Base-by-base conservation (phyloP, 352 stramenopile genomes). In the Phytophthora pistaciae region DNA sequence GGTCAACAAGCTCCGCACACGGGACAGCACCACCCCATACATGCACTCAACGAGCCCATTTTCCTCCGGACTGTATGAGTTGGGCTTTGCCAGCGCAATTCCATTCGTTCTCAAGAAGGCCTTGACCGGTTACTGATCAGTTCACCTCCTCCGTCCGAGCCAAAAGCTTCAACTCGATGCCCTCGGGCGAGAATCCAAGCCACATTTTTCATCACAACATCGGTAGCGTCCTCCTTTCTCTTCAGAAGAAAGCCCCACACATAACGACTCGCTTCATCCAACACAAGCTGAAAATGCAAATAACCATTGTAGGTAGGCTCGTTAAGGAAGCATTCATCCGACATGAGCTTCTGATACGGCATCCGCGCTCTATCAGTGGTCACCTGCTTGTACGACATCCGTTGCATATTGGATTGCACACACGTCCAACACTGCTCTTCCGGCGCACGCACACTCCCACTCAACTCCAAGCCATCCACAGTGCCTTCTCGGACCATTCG, bases 241-340 rank as follows among this genome's bases (percentile, higher is more conserved):
- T 60, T 60, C 36, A 60, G 46, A n/a, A 60, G 55, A 60, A 60
- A 23, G 6, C 55, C 55, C 49, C 49, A 56, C 20, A 56, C 49
- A 13, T 56, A 60, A 18, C 20, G 36, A 16, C 33, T 49, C 27
- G 55, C 55, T 21, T 60, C 31, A 27, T 60, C 36, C n/a, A 60
- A 9, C 13, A 60, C 31, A 10, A 59, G 9, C 18, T 59, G 53
- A 16, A 57, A 57, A 42, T 57, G 52, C 4, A 57, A 23, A 23
- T 59, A 59, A 18, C 31, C 53, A 10, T 59, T 59, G 31, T 59
- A 59, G 18, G 31, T 48, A 3, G 53, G 53, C 31, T 59, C 53
- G 13, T 18, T 31, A 48, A 59, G 52, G 10, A 46, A 59, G 9
- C 53, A 49, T 27, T 31, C 53, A 42, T 59, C 11, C 31, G 46